Percentiles rank a stretch among this genome's conserved stretches.
Conservation (phyloP, 139 green algal genomes). For the Chlamydomonas urium region DNA sequence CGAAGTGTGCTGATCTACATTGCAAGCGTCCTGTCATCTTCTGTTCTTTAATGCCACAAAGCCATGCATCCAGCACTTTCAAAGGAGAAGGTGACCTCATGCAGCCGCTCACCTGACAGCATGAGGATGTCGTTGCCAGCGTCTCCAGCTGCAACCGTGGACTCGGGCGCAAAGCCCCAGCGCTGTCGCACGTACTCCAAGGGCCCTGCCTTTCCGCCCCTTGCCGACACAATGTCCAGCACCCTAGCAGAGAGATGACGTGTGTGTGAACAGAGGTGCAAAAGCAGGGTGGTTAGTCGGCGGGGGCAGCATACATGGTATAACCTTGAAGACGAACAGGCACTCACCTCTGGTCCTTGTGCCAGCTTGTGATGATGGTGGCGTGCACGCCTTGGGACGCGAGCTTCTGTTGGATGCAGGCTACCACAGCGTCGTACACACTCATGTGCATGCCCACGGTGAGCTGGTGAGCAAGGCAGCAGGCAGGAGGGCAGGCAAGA, state of each 20-base stretch:
- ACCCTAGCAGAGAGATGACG: no score
- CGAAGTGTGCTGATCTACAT: no score
- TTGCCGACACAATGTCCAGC: constrained; percentile 33
- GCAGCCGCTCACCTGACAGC: constrained; percentile 57
- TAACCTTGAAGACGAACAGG: neutral
- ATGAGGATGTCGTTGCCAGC: constrained; percentile 91
- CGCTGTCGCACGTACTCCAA: constrained; percentile 71
- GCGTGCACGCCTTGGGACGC: neutral
- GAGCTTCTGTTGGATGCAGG: neutral
- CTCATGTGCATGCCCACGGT: constrained; percentile 1
- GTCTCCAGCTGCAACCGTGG: constrained; percentile 82
- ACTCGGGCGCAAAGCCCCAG: constrained; percentile 52
- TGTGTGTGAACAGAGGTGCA: neutral
- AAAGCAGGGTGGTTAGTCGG: neutral
- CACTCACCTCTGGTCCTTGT: neutral
- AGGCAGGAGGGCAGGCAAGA: neutral
- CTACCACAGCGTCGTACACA: neutral
- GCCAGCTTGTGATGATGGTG: constrained; percentile 1
- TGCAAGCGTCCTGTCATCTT: no score
- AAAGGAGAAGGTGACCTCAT: no score
- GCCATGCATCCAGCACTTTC: no score
- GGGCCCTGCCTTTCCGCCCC: constrained; percentile 71
- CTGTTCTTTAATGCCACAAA: no score
- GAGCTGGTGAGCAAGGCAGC: neutral
- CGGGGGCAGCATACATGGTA: neutral